A percentile compares a stretch with the other conserved stretches of the same genome.
These are phyloP conservation scores for Glomus cerebriforme DNA, from an alignment of 192 early-diverging fungal species.

Conservation along the genomic window DNA sequence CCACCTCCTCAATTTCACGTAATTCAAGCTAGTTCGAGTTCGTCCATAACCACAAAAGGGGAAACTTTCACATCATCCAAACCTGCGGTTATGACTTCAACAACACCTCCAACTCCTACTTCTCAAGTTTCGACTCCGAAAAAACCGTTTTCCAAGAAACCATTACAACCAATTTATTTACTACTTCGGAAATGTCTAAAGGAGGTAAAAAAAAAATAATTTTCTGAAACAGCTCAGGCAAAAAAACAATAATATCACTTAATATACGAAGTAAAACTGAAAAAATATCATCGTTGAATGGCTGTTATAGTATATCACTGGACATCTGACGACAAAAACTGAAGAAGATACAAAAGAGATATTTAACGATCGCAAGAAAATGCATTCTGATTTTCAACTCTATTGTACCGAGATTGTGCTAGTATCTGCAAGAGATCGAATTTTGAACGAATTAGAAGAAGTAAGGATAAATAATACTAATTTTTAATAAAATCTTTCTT, in stretches of 20 bases:
- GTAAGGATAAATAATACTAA: slow-evolving; percentile 17
- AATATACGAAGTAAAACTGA: background rate
- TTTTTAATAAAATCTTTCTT: slow-evolving; percentile 25
- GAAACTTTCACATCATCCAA: background rate
- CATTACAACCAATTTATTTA: slow-evolving; percentile 42
- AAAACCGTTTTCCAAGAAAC: slow-evolving; percentile 24
- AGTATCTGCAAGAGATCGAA: slow-evolving; percentile 43
- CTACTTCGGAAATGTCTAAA: slow-evolving; percentile 42
- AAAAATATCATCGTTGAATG: slow-evolving; percentile 21
- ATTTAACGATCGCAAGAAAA: slow-evolving; percentile 43
- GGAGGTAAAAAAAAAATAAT: slow-evolving; percentile 30
- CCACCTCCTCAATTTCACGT: background rate
- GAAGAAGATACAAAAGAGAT: slow-evolving; percentile 45
- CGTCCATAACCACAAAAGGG: background rate
- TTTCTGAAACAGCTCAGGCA: background rate
- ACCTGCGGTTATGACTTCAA: background rate
- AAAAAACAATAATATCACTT: background rate
- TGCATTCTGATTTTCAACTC: slow-evolving; percentile 44
- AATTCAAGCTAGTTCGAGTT: background rate
- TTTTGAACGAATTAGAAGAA: slow-evolving; percentile 46
- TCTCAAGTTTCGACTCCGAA: slow-evolving; percentile 22
- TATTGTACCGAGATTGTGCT: slow-evolving; percentile 48
- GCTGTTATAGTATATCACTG: slow-evolving; percentile 44
- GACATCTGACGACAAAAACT: slow-evolving; percentile 47
- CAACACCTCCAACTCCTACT: slow-evolving; percentile 20